A percentile compares a stretch with the other conserved stretches of the same genome.
Evolutionary conservation across 2,329 filamentous ascomycete genomes (phyloP).

Genomic region (Tolypocladium capitatum): DNA sequence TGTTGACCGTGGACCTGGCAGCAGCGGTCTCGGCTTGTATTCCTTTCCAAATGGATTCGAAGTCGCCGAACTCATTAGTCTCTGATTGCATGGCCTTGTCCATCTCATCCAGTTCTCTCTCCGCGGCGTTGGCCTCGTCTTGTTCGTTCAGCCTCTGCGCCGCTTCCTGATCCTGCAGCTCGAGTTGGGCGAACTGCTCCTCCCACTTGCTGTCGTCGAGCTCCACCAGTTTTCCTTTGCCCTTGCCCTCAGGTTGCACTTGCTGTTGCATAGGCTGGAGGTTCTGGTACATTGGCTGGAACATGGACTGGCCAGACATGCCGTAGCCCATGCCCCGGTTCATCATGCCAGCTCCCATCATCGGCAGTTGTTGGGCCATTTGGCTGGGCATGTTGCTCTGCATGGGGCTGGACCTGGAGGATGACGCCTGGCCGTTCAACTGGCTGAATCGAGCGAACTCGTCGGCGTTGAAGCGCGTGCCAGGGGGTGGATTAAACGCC

Average conservation of each 20-base stretch:
- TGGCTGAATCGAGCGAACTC: constrained; percentile 85
- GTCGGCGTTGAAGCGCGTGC: constrained; percentile 57
- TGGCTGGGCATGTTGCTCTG: constrained; percentile 35
- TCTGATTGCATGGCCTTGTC: constrained; percentile 57
- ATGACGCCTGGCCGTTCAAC: constrained; percentile 43
- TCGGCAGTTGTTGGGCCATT: constrained; percentile 44
- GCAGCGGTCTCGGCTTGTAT: constrained; percentile 65
- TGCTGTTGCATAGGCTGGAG: constrained; percentile 33
- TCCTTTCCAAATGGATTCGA: constrained; percentile 79
- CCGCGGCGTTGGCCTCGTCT: constrained; percentile 59
- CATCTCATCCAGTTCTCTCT: constrained; percentile 77
- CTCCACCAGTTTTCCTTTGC: constrained; percentile 88
- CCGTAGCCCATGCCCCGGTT: constrained; percentile 38
- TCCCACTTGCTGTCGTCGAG: constrained; percentile 93
- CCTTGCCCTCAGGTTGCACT: constrained; percentile 45
- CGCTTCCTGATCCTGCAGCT: constrained; percentile 43
- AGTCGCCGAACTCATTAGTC: constrained; percentile 67
- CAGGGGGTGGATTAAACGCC: constrained; percentile 46
- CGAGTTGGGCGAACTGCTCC: constrained; percentile 85
- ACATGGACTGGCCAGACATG: constrained; percentile 33
- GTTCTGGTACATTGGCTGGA: constrained; percentile 33
- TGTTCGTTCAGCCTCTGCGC: constrained; percentile 29
- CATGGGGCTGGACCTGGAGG: constrained; percentile 44
- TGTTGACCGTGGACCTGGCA: constrained; percentile 58
- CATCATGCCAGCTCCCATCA: constrained; percentile 42